Conservation (phyloP, 2,329 filamentous ascomycete genomes). For the Beauveria sp. region DNA sequence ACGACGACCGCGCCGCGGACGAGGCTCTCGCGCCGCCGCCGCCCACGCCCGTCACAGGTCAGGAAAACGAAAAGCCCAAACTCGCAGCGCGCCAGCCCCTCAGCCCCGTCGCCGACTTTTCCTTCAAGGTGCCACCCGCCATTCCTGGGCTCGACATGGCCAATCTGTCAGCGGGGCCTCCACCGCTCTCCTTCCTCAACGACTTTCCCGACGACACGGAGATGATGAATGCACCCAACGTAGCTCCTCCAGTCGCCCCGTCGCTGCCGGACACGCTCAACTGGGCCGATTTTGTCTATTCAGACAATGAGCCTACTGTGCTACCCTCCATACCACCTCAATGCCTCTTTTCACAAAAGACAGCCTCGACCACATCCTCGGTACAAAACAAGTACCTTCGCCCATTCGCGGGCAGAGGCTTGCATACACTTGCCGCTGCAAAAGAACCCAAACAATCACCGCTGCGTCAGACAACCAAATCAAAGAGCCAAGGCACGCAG, state of each 20-base stretch:
- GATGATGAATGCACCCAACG: slow-evolving; percentile 13
- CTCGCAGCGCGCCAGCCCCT: slow-evolving; percentile 39
- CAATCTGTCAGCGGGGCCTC: slow-evolving; percentile 23
- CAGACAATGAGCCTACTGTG: slow-evolving; percentile 26
- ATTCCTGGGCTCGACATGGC: slow-evolving; percentile 35
- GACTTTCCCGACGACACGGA: slow-evolving; percentile 22
- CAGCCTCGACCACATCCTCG: slow-evolving; percentile 45
- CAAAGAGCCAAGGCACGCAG: slow-evolving; percentile 2
- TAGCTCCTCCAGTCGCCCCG: slow-evolving; percentile 25
- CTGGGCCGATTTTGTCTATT: slow-evolving; percentile 39
- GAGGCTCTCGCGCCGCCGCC: slow-evolving; percentile 11
- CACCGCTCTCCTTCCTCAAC: slow-evolving; percentile 28
- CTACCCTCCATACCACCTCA: slow-evolving; percentile 41
- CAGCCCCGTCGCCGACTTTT: slow-evolving; percentile 44
- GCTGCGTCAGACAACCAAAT: not conserved
- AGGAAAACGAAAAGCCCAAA: slow-evolving; percentile 47
- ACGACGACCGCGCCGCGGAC: slow-evolving; percentile 38
- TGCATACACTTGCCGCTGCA: slow-evolving; percentile 40
- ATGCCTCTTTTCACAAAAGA: slow-evolving; percentile 44
- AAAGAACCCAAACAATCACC: slow-evolving; percentile 21
- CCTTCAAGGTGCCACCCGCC: slow-evolving; percentile 30
- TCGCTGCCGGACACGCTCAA: slow-evolving; percentile 50
- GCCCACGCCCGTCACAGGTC: slow-evolving; percentile 26
- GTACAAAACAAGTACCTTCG: slow-evolving; percentile 42
- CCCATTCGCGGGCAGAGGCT: slow-evolving; percentile 49